Evolutionary conservation across 1,284 basidiomycete genomes (phyloP), one percentile per base, ranked within the genome.

Genomic region (Marasmius tenuissimus): DNA sequence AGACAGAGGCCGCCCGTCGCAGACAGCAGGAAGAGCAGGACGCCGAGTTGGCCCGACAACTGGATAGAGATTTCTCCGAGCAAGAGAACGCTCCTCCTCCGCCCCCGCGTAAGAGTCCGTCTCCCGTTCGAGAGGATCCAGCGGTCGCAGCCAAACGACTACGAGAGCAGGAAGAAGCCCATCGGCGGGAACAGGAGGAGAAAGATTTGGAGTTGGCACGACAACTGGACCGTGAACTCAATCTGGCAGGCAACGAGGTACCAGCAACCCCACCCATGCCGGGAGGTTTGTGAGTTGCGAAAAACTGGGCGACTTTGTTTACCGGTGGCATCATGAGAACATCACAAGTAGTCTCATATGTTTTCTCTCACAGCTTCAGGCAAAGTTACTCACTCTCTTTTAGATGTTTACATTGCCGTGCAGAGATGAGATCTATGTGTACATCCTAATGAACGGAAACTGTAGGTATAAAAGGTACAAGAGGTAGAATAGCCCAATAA

Each of bases 191-290:
- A 42, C 68, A 69, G 47, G 76, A 78, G 62, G 72, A 71, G 3
- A 71, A 68, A 52, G 71, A 72, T 61, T 57, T 65, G 47, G 70
- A 72, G 59, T 59, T 70, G 1, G 67, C 68, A 14, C 70, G 80
- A 58, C 71, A 78, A 64, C 67, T 81, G 6, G 81, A 83, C 66
- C 67, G 73, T 49, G 79, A 82, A 63, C 68, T 84, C 4, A 84
- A 83, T 67, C 53, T 78, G 20, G 60, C 60, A 22, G 20, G 34
- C 18, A 34, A 35, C 9, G 34, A 34, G 16, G 35, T 1, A 14
- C 11, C 22, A 20, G 33, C 22, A 7, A 16, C 50, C 37, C 52
- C 38, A 16, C 38, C 39, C 22, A 54, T 60, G 58, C 50, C 58
- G 37, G 57, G 57, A 27, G 52, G 52, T n/a, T n/a, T 54, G 35